phyloP scores from a whole-genome alignment of 2,329 filamentous ascomycete genomes.

The Cyanodermella asteris region DNA sequence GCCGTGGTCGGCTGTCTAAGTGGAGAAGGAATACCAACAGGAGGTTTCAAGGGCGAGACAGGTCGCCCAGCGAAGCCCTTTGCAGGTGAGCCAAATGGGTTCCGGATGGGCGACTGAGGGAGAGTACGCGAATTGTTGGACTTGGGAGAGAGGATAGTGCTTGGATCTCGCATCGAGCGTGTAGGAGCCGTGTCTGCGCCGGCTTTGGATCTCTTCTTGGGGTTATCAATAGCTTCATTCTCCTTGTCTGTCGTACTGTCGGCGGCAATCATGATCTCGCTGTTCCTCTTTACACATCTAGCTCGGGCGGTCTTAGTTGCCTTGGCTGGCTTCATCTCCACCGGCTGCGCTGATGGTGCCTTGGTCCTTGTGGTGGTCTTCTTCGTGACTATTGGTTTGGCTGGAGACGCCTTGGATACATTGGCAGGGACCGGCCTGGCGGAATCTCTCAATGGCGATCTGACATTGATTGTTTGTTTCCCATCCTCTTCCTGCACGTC shows the following conservation, averaged over 20 bases:
- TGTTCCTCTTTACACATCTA: too few species aligned
- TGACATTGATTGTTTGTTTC: background rate
- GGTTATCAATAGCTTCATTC: slow-evolving; percentile 43
- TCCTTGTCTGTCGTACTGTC: slow-evolving; percentile 60
- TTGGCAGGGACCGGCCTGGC: slow-evolving; percentile 1
- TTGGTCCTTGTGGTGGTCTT: slow-evolving; percentile 7
- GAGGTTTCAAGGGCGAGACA: slow-evolving; percentile 41
- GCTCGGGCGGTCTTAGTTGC: too few species aligned
- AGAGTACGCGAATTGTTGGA: slow-evolving; percentile 57
- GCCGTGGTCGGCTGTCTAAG: slow-evolving; percentile 18
- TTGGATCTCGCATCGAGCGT: slow-evolving; percentile 16
- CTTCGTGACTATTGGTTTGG: slow-evolving; percentile 7
- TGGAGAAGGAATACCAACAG: slow-evolving; percentile 18
- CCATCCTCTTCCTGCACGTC: slow-evolving; percentile 6
- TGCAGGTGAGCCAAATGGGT: slow-evolving; percentile 25
- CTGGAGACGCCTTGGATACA: background rate
- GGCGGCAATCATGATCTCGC: too few species aligned
- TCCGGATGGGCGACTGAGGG: slow-evolving; percentile 31
- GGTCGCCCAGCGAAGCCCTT: slow-evolving; percentile 38
- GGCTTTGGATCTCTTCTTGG: slow-evolving; percentile 39
- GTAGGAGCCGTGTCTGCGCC: slow-evolving; percentile 11
- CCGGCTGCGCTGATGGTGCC: slow-evolving; percentile 8
- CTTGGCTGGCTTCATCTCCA: slow-evolving; percentile 27
- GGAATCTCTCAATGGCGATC: too few species aligned
- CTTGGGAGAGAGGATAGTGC: slow-evolving; percentile 54